phyloP scores from a whole-genome alignment of 176 grass and related monocot genomes.

The Ampelocalamus luodianensis region DNA sequence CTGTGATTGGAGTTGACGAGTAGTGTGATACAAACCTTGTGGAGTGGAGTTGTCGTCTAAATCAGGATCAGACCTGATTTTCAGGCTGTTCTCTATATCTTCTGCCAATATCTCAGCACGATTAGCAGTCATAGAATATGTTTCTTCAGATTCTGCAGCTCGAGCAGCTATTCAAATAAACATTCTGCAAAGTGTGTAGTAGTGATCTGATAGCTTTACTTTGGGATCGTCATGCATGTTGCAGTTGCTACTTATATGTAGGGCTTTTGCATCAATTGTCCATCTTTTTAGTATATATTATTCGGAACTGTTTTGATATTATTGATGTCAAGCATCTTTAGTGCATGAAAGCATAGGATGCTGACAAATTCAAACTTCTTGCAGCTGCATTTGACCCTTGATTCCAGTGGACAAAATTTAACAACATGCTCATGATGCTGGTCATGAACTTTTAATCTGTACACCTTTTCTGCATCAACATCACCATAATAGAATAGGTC shows the following conservation, averaged over 20 bases:
- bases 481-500: background rate
- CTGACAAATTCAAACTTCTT: constrained; percentile 19
- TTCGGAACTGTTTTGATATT: background rate
- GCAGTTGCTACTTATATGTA: background rate
- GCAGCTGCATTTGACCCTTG: background rate
- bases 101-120: background rate
- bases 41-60: background rate
- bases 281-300: background rate
- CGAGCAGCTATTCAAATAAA: background rate
- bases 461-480: too few relatives aligned
- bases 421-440: background rate
- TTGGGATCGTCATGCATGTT: background rate
- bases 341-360: background rate
- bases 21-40: background rate
- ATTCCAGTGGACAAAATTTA: background rate
- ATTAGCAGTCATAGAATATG: background rate
- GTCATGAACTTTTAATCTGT: too few relatives aligned
- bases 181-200: background rate
- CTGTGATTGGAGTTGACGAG: background rate
- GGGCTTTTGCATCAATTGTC: constrained; percentile 4
- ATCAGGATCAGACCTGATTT: background rate
- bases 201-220: background rate
- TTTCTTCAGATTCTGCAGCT: constrained; percentile 1
- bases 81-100: background rate
- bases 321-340: background rate